These are phyloP conservation scores for Yarrowia sp. DNA, from an alignment of 805 yeast genomes.

Conservation along the genomic window DNA sequence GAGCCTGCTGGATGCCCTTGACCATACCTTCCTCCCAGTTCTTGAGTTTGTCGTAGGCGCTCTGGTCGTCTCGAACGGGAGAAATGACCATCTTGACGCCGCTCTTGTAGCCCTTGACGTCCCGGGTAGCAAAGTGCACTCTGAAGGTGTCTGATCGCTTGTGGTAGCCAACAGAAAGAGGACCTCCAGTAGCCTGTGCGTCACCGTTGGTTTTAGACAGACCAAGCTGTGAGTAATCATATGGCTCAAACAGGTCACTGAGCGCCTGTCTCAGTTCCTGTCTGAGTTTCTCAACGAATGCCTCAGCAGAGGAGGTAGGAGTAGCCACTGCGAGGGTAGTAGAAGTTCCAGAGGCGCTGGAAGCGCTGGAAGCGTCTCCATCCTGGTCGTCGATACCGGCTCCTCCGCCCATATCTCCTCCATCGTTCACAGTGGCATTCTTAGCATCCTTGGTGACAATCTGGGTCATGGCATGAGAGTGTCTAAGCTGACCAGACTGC, in stretches of 20 bases:
- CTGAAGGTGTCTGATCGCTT: slow-evolving; percentile 27
- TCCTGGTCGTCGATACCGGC: slow-evolving; percentile 10
- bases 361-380: not conserved
- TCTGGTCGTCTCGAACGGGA: slow-evolving; percentile 8
- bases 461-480: slow-evolving; percentile 24
- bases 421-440: slow-evolving; percentile 15
- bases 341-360: not conserved
- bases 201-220: slow-evolving; percentile 14
- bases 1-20: slow-evolving; percentile 24
- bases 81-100: slow-evolving; percentile 30
- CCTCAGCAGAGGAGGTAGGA: not conserved
- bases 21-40: slow-evolving; percentile 20
- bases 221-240: slow-evolving; percentile 24
- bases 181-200: slow-evolving; percentile 21
- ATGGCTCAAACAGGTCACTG: slow-evolving; percentile 14
- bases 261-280: slow-evolving; percentile 15
- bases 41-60: slow-evolving; percentile 9
- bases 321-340: slow-evolving; percentile 8
- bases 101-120: slow-evolving; percentile 13
- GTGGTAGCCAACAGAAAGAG: slow-evolving; percentile 28
- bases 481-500: slow-evolving; percentile 5
- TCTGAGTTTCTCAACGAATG: slow-evolving; percentile 2
- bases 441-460: slow-evolving; percentile 9
- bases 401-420: slow-evolving; percentile 31
- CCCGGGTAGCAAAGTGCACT: slow-evolving; percentile 16